Conservation (phyloP, 2,329 filamentous ascomycete genomes). For the Didymella segeticola region DNA sequence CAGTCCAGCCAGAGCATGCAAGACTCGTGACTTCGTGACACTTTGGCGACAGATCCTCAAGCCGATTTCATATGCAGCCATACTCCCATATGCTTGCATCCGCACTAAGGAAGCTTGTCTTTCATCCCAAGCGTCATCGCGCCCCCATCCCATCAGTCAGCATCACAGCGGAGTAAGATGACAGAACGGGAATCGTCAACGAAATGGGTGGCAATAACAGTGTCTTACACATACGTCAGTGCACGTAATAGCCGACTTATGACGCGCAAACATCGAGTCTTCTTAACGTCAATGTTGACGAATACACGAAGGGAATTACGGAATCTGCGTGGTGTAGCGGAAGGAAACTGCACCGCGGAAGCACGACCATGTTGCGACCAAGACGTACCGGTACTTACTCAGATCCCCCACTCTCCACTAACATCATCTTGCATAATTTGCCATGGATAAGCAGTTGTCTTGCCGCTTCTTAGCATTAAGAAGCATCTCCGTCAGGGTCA, state of each 20-base stretch:
- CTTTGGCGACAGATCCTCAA: conserved; percentile 6
- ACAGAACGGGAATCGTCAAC: not conserved
- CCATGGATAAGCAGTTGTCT: conserved; percentile 4
- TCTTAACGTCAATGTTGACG: not conserved
- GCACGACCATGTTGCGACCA: conserved; percentile 3
- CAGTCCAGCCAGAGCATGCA: not conserved
- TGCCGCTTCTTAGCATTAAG: not conserved
- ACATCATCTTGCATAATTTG: conserved; percentile 12
- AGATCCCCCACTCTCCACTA: not conserved
- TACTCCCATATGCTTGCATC: not conserved
- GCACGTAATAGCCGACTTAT: conserved; percentile 1
- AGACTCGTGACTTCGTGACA: conserved; percentile 7
- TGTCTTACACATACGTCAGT: conserved; percentile 14
- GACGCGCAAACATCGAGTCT: conserved; percentile 3
- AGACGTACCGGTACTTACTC: not conserved
- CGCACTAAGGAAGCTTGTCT: conserved; percentile 3
- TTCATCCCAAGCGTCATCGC: not conserved
- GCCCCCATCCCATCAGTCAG: not conserved
- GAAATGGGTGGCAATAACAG: conserved; percentile 3
- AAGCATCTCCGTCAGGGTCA: not conserved
- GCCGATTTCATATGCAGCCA: not conserved
- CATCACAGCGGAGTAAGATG: conserved; percentile 5
- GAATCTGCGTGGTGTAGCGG: not conserved
- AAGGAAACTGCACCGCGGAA: conserved; percentile 2
- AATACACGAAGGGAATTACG: conserved; percentile 10